Conservation (phyloP, 2,329 filamentous ascomycete genomes). For the Blumeria hordei region DNA sequence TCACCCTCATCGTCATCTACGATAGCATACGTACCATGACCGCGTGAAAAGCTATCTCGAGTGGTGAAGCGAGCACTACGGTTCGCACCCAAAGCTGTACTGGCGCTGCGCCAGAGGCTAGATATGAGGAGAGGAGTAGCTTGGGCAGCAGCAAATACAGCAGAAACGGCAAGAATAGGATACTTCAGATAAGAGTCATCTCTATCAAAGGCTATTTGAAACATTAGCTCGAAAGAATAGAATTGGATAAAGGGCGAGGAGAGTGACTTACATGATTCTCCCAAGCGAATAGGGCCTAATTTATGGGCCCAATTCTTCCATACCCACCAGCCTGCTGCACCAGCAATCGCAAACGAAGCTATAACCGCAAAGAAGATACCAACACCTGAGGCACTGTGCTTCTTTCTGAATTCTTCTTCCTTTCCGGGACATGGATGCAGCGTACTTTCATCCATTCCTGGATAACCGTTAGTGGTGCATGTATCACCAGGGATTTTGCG, state of each 20-base stretch:
- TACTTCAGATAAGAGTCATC: constrained; percentile 61
- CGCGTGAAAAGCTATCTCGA: constrained; percentile 67
- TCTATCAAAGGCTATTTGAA: constrained; percentile 28
- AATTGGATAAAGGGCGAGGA: neutral
- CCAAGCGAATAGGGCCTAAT: constrained; percentile 78
- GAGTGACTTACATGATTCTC: constrained; percentile 29
- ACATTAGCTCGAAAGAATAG: neutral
- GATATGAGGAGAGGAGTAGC: constrained; percentile 46
- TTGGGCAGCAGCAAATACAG: constrained; percentile 31
- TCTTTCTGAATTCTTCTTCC: constrained; percentile 59
- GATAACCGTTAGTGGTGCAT: constrained; percentile 39
- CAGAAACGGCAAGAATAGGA: constrained; percentile 51
- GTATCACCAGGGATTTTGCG: constrained; percentile 76
- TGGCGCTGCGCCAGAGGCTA: constrained; percentile 45
- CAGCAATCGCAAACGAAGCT: constrained; percentile 48
- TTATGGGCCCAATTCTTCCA: constrained; percentile 70
- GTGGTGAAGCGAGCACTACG: constrained; percentile 46
- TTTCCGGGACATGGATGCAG: constrained; percentile 48
- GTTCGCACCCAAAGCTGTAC: constrained; percentile 25
- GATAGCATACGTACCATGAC: constrained; percentile 64
- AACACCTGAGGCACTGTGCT: constrained; percentile 44
- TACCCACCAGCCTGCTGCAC: constrained; percentile 57
- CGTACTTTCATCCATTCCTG: constrained; percentile 40
- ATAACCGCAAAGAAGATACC: constrained; percentile 70
- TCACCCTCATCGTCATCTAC: constrained; percentile 91